Evolutionary conservation across 1,284 basidiomycete species (phyloP).

Genomic region (Mixia osmundae): DNA sequence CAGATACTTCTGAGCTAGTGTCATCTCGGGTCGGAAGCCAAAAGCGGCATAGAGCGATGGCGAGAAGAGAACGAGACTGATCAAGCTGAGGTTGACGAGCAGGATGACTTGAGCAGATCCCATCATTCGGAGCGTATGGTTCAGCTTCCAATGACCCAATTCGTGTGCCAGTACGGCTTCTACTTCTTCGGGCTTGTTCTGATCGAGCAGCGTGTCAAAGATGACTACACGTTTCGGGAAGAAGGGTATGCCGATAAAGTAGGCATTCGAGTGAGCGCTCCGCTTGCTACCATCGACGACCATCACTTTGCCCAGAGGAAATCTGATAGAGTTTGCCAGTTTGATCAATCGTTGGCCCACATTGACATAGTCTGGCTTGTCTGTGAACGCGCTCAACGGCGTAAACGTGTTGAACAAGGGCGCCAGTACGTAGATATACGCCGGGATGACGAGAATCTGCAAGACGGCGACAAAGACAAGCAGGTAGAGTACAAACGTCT

Average conservation of each 20-base stretch:
- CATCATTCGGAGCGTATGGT: constrained; percentile 70
- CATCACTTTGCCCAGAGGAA: constrained; percentile 75
- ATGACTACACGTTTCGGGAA: constrained; percentile 82
- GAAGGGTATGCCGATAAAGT: constrained; percentile 31
- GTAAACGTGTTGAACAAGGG: constrained; percentile 93
- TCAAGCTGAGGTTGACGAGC: constrained; percentile 59
- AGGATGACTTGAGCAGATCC: constrained; percentile 64
- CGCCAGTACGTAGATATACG: constrained; percentile 46
- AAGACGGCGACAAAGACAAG: constrained; percentile 27
- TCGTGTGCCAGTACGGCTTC: constrained; percentile 76
- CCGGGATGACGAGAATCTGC: constrained; percentile 35
- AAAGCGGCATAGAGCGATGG: constrained; percentile 61
- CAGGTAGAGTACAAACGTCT: constrained; percentile 14
- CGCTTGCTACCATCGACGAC: constrained; percentile 94
- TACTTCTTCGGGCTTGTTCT: constrained; percentile 64
- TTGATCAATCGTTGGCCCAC: constrained; percentile 53
- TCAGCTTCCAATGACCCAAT: constrained; percentile 79
- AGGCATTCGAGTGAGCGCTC: constrained; percentile 74
- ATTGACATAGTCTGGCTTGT: constrained; percentile 33
- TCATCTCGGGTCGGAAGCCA: constrained; percentile 46
- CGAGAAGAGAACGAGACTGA: constrained; percentile 78
- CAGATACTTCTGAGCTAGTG: background rate
- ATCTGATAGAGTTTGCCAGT: constrained; percentile 55
- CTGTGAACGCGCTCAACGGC: constrained; percentile 30
- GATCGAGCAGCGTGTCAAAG: constrained; percentile 84